Evolutionary conservation across 2,329 filamentous ascomycete species (phyloP), one percentile per base, ranked within the genome.

Genomic region (Nothophaeocryptopus gaeumannii): DNA sequence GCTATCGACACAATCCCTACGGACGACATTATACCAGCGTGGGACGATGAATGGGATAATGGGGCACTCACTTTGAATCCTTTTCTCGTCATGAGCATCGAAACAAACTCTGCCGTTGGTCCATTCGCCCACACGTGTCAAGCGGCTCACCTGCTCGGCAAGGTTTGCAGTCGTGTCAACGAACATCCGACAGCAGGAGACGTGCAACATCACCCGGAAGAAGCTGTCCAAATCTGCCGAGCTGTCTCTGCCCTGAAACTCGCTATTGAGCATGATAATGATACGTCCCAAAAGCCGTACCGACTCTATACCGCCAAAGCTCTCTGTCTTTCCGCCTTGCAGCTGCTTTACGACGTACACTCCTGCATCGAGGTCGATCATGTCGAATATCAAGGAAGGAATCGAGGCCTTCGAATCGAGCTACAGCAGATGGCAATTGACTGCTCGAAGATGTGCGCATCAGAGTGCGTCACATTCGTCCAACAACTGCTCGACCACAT

Each of bases 61-160:
- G 57, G 55, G 10, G 57, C 58, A 39, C 38, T 55, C 12, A 42
- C 54, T 8, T 45, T 55, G 12, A 55, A 58, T 43, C 41, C 50
- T 10, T 40, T 58, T n/a, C 53, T 59, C 7, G 55, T 59, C 12
- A 59, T 58, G 57, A 52, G 45, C 37, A 54, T 58, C 38, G 55
- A 55, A 48, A 50, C 54, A 30, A 45, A 44, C 15, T 50, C 57
- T 16, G 35, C 47, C 30, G 55, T 59, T 20, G 50, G 50, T 13
- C 53, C 57, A 31, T 58, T 56, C 38, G 56, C 56, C 10, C 39
- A 54, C 12, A 54, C 56, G 12, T 58, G 57, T 42, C 57, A 58
- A 46, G 57, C 55, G 11, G 51, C 53, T 1, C 53, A 60, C 33
- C 44, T 58, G 11, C 48, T 60, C 5, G 55, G 55, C 39, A 50